phyloP scores from a whole-genome alignment of 2,329 filamentous ascomycete species.

The Pseudopyrenochaeta lycopersici region DNA sequence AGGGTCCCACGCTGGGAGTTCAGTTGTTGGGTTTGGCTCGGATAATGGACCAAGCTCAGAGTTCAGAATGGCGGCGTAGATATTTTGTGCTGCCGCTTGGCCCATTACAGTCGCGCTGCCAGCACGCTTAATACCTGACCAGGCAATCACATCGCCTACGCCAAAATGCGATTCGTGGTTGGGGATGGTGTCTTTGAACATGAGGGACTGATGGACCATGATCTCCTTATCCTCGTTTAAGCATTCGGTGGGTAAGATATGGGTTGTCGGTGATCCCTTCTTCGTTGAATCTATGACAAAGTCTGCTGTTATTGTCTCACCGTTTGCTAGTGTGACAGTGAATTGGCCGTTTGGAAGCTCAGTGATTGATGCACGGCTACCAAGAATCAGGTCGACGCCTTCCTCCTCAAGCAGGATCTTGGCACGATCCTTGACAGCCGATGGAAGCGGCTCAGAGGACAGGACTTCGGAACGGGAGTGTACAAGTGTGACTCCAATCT shows the following conservation, averaged over 20 bases:
- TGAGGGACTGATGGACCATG: conserved; percentile 64
- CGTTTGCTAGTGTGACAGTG: conserved; percentile 58
- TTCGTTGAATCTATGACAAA: conserved; percentile 76
- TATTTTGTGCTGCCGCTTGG: conserved; percentile 70
- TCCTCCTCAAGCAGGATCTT: conserved; percentile 66
- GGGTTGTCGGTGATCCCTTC: conserved; percentile 68
- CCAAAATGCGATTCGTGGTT: conserved; percentile 71
- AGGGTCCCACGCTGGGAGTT: conserved; percentile 51
- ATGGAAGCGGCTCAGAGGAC: conserved; percentile 75
- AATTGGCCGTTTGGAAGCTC: conserved; percentile 42
- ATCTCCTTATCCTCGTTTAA: conserved; percentile 73
- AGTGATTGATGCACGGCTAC: conserved; percentile 62
- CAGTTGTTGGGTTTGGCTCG: conserved; percentile 26
- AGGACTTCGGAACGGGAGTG: conserved; percentile 76
- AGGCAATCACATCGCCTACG: conserved; percentile 73
- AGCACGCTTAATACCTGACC: conserved; percentile 83
- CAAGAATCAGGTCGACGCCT: conserved; percentile 72
- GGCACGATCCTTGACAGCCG: conserved; percentile 72
- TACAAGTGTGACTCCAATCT: conserved; percentile 73
- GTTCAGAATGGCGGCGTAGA: conserved; percentile 48
- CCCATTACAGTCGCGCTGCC: conserved; percentile 80
- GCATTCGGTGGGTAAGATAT: conserved; percentile 66
- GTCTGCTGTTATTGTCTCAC: conserved; percentile 63
- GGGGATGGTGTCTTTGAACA: conserved; percentile 63
- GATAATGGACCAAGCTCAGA: conserved; percentile 30